These are phyloP conservation scores for Claviceps paspali DNA, from an alignment of 2,329 filamentous ascomycete genomes.

Conservation along the genomic window DNA sequence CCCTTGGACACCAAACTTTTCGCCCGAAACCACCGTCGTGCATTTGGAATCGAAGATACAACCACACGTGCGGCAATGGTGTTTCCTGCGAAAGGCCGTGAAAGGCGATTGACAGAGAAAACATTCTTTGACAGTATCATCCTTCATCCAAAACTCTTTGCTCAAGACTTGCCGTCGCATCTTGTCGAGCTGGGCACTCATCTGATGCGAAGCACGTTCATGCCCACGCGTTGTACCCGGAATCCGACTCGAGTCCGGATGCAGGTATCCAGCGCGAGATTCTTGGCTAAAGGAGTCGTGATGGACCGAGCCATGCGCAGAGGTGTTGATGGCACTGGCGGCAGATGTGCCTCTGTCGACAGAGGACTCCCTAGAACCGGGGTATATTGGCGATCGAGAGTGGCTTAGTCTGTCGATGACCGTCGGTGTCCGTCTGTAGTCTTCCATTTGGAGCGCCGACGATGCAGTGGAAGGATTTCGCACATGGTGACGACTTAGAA, in stretches of 20 bases:
- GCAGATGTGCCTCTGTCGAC: constrained; percentile 41
- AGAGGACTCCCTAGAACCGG: constrained; percentile 42
- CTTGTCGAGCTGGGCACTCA: constrained; percentile 48
- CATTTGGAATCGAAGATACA: constrained; percentile 98
- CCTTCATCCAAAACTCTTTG: constrained; percentile 98
- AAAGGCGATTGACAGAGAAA: constrained; percentile 85
- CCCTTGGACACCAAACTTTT: constrained; percentile 73
- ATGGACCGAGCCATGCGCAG: constrained; percentile 41
- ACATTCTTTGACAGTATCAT: constrained; percentile 95
- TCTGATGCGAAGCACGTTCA: constrained; percentile 41
- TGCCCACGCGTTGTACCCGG: constrained; percentile 38
- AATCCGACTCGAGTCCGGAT: constrained; percentile 33
- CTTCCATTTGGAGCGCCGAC: constrained; percentile 21
- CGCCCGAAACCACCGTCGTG: constrained; percentile 77
- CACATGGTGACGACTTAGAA: constrained; percentile 20
- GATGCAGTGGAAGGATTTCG: constrained; percentile 20
- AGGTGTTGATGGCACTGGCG: constrained; percentile 40
- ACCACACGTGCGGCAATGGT: constrained; percentile 92
- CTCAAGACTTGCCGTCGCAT: constrained; percentile 79
- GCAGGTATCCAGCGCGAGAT: constrained; percentile 27
- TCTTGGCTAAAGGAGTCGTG: constrained; percentile 40
- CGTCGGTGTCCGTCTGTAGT: constrained; percentile 28
- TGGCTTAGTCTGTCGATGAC: constrained; percentile 41
- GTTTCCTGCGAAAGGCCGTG: constrained; percentile 85
- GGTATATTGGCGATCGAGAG: constrained; percentile 25